Percentiles rank a stretch among this genome's conserved stretches.
Evolutionary conservation across 345 rosid species (phyloP).

Genomic region (Populus euphratica): DNA sequence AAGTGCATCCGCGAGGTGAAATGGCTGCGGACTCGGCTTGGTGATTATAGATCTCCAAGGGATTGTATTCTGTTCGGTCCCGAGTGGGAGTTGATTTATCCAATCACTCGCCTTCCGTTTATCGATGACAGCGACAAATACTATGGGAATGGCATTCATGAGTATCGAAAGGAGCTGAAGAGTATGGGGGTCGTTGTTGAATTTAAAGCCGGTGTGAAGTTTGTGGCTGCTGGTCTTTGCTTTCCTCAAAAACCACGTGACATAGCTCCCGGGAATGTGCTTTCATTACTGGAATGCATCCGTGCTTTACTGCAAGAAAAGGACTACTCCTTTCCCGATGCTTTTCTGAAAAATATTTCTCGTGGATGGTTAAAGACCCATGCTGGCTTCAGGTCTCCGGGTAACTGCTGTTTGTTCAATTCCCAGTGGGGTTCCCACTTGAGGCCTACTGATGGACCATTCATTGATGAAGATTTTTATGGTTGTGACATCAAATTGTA

Average conservation of each 20-base stretch:
- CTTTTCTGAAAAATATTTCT: slow-evolving; percentile 34
- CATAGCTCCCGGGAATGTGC: slow-evolving; percentile 29
- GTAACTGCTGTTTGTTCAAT: slow-evolving; percentile 43
- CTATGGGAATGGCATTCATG: slow-evolving; percentile 45
- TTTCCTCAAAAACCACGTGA: slow-evolving; percentile 29
- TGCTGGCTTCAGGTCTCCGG: slow-evolving; percentile 51
- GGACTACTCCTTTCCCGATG: slow-evolving; percentile 23
- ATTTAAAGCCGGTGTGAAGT: slow-evolving; percentile 42
- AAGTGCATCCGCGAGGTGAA: slow-evolving; percentile 31
- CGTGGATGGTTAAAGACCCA: slow-evolving; percentile 54
- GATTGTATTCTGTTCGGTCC: slow-evolving; percentile 55
- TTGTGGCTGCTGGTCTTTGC: slow-evolving; percentile 39
- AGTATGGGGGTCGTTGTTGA: slow-evolving; percentile 39
- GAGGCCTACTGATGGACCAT: slow-evolving; percentile 60
- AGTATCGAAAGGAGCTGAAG: slow-evolving; percentile 47
- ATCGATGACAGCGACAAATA: slow-evolving; percentile 45
- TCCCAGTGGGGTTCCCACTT: slow-evolving; percentile 30
- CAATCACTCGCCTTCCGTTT: slow-evolving; percentile 53
- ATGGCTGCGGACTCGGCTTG: slow-evolving; percentile 61
- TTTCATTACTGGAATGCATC: slow-evolving; percentile 49
- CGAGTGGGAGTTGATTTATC: slow-evolving; percentile 52
- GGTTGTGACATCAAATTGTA: slow-evolving; percentile 31
- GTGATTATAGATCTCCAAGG: slow-evolving; percentile 49
- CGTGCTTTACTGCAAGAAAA: slow-evolving; percentile 23
- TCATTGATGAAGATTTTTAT: slow-evolving; percentile 60